Percentiles rank a stretch among this genome's conserved stretches.
phyloP scores from a whole-genome alignment of 345 rosid genomes.

The Citrus medica region DNA sequence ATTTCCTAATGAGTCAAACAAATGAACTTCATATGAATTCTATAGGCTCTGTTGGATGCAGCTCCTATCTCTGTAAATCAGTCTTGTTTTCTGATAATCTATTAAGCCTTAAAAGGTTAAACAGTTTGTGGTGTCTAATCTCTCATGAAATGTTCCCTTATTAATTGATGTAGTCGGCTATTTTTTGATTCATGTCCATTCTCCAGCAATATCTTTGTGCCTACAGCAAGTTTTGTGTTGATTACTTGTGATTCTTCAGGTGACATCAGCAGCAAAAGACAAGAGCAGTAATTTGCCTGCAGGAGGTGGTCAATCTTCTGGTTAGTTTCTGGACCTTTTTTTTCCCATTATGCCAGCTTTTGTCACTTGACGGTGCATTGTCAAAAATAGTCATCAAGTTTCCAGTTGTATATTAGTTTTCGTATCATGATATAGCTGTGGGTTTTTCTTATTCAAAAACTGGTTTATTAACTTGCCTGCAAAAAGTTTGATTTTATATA shows the following conservation, averaged over 20 bases:
- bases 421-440: neutral
- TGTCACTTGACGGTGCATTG: too few relatives aligned
- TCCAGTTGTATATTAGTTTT: neutral
- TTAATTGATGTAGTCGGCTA: neutral
- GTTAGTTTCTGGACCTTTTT: constrained; percentile 34
- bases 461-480: neutral
- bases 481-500: neutral
- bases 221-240: neutral
- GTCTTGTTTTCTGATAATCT: neutral
- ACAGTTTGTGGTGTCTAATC: too few relatives aligned
- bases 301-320: constrained; percentile 53
- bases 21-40: neutral
- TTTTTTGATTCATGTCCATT: too few relatives aligned
- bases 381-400: neutral
- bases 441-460: neutral
- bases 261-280: constrained; percentile 38
- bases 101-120: neutral
- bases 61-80: neutral
- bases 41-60: neutral
- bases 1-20: neutral
- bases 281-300: constrained; percentile 35
- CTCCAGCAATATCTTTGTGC: neutral
- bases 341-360: neutral
- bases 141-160: neutral
- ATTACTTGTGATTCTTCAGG: constrained; percentile 31